These are phyloP conservation scores for Pythium dissotocum DNA, from an alignment of 352 stramenopile species.

Conservation along the genomic window DNA sequence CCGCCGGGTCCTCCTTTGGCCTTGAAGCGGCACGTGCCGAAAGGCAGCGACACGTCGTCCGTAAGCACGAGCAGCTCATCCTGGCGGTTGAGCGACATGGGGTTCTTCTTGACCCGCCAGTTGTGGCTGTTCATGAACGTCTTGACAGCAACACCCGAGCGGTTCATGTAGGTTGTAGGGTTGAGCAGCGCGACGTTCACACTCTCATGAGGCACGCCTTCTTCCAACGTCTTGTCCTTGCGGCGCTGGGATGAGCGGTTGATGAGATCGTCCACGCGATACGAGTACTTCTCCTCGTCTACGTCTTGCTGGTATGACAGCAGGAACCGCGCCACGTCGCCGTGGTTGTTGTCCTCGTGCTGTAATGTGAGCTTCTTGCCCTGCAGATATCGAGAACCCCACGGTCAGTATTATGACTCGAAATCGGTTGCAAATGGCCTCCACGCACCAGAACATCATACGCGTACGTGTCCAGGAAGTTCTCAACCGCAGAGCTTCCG, in stretches of 20 bases:
- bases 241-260: slow-evolving; percentile 70
- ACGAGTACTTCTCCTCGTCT: slow-evolving; percentile 35
- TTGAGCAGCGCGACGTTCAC: slow-evolving; percentile 80
- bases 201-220: slow-evolving; percentile 69
- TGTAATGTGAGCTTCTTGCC: slow-evolving; percentile 46
- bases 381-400: slow-evolving; percentile 20
- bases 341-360: slow-evolving; percentile 62
- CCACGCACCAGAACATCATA: slow-evolving; percentile 52
- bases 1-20: slow-evolving; percentile 70
- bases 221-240: slow-evolving; percentile 70
- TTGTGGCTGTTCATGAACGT: slow-evolving; percentile 80
- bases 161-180: slow-evolving; percentile 87
- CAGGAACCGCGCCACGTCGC: slow-evolving; percentile 61
- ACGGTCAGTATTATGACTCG: not conserved
- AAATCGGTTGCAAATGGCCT: not conserved
- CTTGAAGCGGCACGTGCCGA: slow-evolving; percentile 84
- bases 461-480: slow-evolving; percentile 74
- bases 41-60: slow-evolving; percentile 81
- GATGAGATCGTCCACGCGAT: slow-evolving; percentile 73
- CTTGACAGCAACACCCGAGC: slow-evolving; percentile 70
- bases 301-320: slow-evolving; percentile 65
- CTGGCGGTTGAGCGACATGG: slow-evolving; percentile 73
- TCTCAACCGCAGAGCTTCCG: slow-evolving; percentile 55
- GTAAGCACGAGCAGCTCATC: slow-evolving; percentile 84
- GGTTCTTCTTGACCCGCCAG: slow-evolving; percentile 86